Evolutionary conservation across 305 asterid species (phyloP).

Genomic region (Andrographis paniculata): DNA sequence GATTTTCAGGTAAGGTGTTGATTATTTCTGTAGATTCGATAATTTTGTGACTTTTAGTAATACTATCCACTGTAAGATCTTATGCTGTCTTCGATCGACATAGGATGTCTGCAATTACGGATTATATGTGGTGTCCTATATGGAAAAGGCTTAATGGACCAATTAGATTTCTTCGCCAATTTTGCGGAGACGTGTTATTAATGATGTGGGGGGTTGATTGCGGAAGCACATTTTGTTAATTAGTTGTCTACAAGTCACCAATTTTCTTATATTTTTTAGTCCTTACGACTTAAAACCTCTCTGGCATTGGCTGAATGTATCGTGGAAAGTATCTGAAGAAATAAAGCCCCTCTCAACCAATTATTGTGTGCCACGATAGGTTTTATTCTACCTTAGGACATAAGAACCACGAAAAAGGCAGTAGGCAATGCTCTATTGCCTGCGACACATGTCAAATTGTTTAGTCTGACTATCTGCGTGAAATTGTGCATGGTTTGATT

Average conservation of each 20-base stretch:
- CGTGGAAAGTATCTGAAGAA: slow-evolving; percentile 3
- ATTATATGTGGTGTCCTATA: slow-evolving; percentile 12
- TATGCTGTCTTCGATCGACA: neutral
- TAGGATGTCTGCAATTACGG: neutral
- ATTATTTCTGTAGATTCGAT: neutral
- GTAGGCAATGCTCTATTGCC: too few species aligned
- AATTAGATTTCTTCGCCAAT: too few species aligned
- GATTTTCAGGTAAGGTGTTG: slow-evolving; percentile 46
- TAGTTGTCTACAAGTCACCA: too few species aligned
- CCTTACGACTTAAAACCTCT: too few species aligned
- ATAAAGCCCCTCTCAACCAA: slow-evolving; percentile 15
- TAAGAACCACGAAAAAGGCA: too few species aligned
- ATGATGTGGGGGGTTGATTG: too few species aligned
- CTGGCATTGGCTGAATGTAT: too few species aligned
- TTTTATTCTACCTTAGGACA: neutral
- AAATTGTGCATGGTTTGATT: neutral
- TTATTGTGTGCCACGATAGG: neutral
- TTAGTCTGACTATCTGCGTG: too few species aligned
- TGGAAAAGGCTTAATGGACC: slow-evolving; percentile 12
- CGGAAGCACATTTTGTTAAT: slow-evolving; percentile 7
- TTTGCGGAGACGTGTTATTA: too few species aligned
- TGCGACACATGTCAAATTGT: too few species aligned
- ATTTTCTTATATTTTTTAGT: too few species aligned
- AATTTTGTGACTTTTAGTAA: neutral
- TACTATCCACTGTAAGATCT: slow-evolving; percentile 9